Evolutionary conservation across 2,329 filamentous ascomycete genomes (phyloP).

Genomic region (Cordyceps cicadae): DNA sequence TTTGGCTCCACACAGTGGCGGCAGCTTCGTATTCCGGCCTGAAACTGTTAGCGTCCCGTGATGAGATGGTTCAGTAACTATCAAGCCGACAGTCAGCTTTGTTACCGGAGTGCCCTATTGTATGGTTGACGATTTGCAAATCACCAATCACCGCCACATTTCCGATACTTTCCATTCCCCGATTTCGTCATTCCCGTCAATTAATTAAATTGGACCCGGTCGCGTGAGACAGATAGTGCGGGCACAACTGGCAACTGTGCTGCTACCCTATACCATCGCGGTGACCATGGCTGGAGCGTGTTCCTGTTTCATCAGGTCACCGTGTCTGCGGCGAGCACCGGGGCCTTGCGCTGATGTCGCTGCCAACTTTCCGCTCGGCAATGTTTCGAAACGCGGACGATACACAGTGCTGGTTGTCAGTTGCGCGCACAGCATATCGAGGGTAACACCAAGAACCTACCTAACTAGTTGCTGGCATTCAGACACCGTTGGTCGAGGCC

Average conservation of each 20-base stretch:
- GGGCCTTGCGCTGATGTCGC: neutral
- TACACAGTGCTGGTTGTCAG: neutral
- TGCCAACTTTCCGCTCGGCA: neutral
- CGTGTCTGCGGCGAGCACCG: neutral
- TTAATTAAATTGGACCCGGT: slow-evolving; percentile 4
- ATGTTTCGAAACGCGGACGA: neutral
- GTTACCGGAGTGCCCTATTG: neutral
- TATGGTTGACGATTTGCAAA: neutral
- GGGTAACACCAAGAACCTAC: neutral
- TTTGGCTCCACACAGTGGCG: neutral
- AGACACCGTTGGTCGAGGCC: neutral
- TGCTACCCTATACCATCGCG: slow-evolving; percentile 3
- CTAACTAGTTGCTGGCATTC: neutral
- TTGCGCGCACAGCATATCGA: neutral
- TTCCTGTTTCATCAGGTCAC: neutral
- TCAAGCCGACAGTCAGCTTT: neutral
- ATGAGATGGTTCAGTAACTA: neutral
- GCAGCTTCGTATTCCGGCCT: neutral
- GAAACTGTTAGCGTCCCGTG: slow-evolving; percentile 1
- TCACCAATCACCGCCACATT: neutral
- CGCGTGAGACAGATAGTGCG: neutral
- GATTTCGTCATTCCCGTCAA: neutral
- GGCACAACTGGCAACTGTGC: no score
- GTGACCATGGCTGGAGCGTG: neutral
- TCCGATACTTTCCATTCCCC: neutral